phyloP scores from a whole-genome alignment of 306 rosid genomes.

The Rosa multiflora region DNA sequence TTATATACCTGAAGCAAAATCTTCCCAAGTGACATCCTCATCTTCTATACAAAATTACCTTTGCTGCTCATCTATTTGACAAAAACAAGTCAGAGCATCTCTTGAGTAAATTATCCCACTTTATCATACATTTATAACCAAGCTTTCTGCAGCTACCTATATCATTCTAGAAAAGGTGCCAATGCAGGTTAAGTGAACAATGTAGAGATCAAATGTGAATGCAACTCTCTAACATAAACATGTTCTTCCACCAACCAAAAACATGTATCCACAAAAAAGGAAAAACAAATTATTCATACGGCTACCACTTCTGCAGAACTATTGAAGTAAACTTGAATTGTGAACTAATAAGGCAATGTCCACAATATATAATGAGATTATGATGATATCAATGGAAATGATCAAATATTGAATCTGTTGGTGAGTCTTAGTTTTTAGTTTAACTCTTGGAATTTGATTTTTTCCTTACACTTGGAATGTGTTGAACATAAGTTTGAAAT shows the following conservation, averaged over 20 bases:
- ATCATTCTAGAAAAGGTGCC: background rate
- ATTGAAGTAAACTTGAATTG: background rate
- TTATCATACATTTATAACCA: background rate
- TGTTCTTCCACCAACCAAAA: background rate
- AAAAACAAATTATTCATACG: background rate
- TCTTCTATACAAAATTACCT: too few relatives aligned
- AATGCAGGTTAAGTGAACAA: background rate
- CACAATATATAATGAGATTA: background rate
- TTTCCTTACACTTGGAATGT: background rate
- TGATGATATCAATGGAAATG: background rate
- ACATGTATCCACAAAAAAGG: background rate
- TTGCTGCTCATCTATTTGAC: too few relatives aligned
- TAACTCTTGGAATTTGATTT: background rate
- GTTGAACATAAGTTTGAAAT: background rate
- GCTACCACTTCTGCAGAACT: background rate
- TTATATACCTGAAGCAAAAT: too few relatives aligned
- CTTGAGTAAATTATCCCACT: background rate
- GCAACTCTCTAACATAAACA: background rate
- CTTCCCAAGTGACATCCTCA: too few relatives aligned
- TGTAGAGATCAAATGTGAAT: background rate
- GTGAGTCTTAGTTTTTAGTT: background rate
- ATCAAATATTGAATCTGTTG: background rate
- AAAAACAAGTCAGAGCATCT: too few relatives aligned
- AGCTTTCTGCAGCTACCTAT: background rate
- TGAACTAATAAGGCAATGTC: background rate